Evolutionary conservation across 768 basidiomycete species (phyloP).

Genomic region (Trametes elegans): DNA sequence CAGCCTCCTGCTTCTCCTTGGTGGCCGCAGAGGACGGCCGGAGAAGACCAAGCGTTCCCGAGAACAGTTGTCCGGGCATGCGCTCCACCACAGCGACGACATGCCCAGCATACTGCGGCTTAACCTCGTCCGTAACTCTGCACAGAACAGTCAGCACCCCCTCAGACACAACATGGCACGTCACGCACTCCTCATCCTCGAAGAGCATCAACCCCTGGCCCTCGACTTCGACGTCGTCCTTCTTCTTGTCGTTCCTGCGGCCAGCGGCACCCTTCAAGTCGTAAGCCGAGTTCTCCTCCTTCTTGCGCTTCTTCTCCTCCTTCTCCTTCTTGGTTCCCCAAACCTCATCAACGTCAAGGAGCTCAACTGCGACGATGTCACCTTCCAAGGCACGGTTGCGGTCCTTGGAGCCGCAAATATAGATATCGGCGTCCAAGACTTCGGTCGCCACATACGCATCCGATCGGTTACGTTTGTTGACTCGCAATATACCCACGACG

Average conservation of each 20-base stretch:
- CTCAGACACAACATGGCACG: not conserved
- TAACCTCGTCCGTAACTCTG: conserved; percentile 95
- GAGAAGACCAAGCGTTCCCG: conserved; percentile 91
- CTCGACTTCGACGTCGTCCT: conserved; percentile 99
- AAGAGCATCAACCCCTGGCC: conserved; percentile 96
- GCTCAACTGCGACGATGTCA: conserved; percentile 96
- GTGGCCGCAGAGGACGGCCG: conserved; percentile 96
- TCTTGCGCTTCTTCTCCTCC: conserved; percentile 99
- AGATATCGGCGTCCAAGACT: conserved; percentile 97
- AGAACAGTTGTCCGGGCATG: conserved; percentile 98
- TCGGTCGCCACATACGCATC: conserved; percentile 99
- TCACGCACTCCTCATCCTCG: conserved; percentile 89
- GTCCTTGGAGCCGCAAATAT: conserved; percentile 98
- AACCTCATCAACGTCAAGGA: conserved; percentile 96
- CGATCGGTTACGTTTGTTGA: conserved; percentile 97
- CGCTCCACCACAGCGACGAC: conserved; percentile 99
- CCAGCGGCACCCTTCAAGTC: conserved; percentile 73
- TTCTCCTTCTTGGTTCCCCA: conserved; percentile 99
- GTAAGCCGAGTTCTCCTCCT: conserved; percentile 97
- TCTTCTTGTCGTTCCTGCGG: conserved; percentile 98
- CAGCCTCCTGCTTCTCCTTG: conserved; percentile 98
- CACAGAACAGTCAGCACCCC: conserved; percentile 13
- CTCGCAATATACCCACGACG: conserved; percentile 94
- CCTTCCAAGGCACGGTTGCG: conserved; percentile 98
- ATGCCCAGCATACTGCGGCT: conserved; percentile 97